Conservation (phyloP, 1,284 basidiomycete genomes). For the Apiotrichum sp. region DNA sequence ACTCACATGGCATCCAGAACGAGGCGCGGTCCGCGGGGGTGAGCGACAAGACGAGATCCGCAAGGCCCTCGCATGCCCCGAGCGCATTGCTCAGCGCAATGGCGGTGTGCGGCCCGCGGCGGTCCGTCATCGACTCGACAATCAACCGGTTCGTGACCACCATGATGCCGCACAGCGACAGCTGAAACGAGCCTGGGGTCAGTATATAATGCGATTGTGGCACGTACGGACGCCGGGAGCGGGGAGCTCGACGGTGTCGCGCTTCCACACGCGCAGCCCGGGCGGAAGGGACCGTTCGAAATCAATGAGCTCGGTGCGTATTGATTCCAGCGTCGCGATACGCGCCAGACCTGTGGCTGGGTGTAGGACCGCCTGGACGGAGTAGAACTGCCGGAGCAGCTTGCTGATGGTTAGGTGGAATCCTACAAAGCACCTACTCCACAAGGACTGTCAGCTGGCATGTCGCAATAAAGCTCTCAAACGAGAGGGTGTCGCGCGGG, state of each 20-base stretch:
- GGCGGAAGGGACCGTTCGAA: slow-evolving; percentile 18
- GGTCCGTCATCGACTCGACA: slow-evolving; percentile 11
- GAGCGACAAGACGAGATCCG: slow-evolving; percentile 19
- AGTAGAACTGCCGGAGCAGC: slow-evolving; percentile 22
- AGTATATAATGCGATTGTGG: background rate
- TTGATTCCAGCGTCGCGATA: slow-evolving; percentile 17
- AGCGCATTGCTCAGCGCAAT: slow-evolving; percentile 14
- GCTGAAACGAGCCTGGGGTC: slow-evolving; percentile 25
- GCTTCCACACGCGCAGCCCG: background rate
- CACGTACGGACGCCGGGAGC: slow-evolving; percentile 28
- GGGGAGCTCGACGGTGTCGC: background rate
- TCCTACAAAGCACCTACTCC: slow-evolving; percentile 12
- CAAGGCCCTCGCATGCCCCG: slow-evolving; percentile 6
- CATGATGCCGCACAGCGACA: slow-evolving; percentile 24
- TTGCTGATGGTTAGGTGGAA: slow-evolving; percentile 7
- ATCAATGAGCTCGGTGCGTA: slow-evolving; percentile 15
- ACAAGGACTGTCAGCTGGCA: slow-evolving; percentile 22
- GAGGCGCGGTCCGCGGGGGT: slow-evolving; percentile 9
- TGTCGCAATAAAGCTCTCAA: slow-evolving; percentile 28
- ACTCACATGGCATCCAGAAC: slow-evolving; percentile 38
- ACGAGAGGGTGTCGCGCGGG: slow-evolving; percentile 10
- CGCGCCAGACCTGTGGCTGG: slow-evolving; percentile 11
- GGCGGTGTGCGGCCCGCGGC: background rate
- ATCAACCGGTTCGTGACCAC: slow-evolving; percentile 23
- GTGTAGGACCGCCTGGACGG: slow-evolving; percentile 14